Evolutionary conservation across 305 asterid genomes (phyloP).

Genomic region (Caryopteris hybrid): DNA sequence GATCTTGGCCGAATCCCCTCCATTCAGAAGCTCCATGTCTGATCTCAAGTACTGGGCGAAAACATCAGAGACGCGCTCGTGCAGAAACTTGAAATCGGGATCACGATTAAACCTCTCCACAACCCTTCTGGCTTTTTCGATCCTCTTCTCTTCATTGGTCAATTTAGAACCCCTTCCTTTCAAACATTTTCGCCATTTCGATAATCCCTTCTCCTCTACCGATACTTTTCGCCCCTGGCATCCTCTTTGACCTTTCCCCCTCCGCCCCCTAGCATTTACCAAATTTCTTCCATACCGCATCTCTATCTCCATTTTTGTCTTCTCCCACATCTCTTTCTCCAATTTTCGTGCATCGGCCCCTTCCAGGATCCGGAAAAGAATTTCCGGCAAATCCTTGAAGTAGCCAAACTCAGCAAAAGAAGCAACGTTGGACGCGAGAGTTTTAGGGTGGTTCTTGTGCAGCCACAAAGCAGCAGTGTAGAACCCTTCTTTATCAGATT

Average conservation of each 20-base stretch:
- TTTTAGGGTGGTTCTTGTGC: conserved; percentile 44
- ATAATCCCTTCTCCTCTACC: too few species aligned
- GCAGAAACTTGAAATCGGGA: conserved; percentile 35
- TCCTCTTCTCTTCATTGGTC: conserved; percentile 22
- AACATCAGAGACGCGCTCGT: conserved; percentile 30
- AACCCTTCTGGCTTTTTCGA: conserved; percentile 25
- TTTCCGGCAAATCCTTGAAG: conserved; percentile 14
- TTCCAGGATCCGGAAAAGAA: conserved; percentile 4
- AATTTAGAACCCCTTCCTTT: too few species aligned
- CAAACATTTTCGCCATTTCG: too few species aligned
- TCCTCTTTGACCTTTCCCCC: too few species aligned
- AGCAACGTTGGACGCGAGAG: conserved; percentile 37
- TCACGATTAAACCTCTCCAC: conserved; percentile 39
- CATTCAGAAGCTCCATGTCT: conserved; percentile 32
- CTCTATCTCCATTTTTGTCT: too few species aligned
- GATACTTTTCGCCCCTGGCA: too few species aligned
- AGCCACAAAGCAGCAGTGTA: conserved; percentile 50
- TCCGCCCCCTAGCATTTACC: too few species aligned
- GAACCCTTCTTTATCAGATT: conserved; percentile 50
- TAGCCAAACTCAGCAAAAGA: conserved; percentile 22
- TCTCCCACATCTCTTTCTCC: not conserved
- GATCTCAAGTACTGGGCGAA: conserved; percentile 31
- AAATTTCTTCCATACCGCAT: too few species aligned
- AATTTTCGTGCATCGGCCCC: not conserved
- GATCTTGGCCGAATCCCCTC: conserved; percentile 21